These are phyloP conservation scores for Decorospora gaudefroyi DNA, from an alignment of 2,329 filamentous ascomycete genomes.

Conservation along the genomic window DNA sequence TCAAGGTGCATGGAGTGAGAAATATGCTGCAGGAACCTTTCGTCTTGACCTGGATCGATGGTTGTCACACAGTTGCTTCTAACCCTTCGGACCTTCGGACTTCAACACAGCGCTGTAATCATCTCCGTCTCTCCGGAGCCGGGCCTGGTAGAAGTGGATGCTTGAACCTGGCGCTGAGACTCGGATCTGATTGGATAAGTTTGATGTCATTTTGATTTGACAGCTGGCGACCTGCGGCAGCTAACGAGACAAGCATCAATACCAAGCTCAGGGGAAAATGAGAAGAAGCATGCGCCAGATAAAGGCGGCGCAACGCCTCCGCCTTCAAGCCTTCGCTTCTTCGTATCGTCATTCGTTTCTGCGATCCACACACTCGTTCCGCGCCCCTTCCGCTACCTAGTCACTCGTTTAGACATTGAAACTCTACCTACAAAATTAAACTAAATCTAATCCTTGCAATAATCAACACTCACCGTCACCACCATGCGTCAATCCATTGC, in stretches of 20 bases:
- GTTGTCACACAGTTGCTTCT: too few species aligned
- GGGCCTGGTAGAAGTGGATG: too few species aligned
- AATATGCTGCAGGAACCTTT: too few species aligned
- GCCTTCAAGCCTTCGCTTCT: slow-evolving; percentile 2
- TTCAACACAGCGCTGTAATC: too few species aligned
- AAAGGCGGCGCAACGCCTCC: slow-evolving; percentile 4
- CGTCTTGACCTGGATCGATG: too few species aligned
- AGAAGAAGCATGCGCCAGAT: slow-evolving; percentile 9
- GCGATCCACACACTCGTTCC: slow-evolving; percentile 11
- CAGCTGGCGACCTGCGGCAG: slow-evolving; percentile 3
- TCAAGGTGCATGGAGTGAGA: too few species aligned
- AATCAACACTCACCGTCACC: slow-evolving; percentile 1
- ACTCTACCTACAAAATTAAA: not conserved
- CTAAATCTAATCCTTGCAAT: slow-evolving; percentile 7
- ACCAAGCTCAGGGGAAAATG: slow-evolving; percentile 13
- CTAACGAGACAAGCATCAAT: slow-evolving; percentile 15
- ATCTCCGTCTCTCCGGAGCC: too few species aligned
- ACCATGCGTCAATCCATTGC: slow-evolving; percentile 33
- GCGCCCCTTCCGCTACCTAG: slow-evolving; percentile 1
- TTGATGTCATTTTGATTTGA: not conserved
- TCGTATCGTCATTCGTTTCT: slow-evolving; percentile 5
- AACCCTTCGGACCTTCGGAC: too few species aligned
- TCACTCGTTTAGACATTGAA: slow-evolving; percentile 3
- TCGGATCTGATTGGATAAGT: not conserved
- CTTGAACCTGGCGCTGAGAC: too few species aligned